Conservation (phyloP, 352 stramenopile species). For the Pythium dissotocum region DNA sequence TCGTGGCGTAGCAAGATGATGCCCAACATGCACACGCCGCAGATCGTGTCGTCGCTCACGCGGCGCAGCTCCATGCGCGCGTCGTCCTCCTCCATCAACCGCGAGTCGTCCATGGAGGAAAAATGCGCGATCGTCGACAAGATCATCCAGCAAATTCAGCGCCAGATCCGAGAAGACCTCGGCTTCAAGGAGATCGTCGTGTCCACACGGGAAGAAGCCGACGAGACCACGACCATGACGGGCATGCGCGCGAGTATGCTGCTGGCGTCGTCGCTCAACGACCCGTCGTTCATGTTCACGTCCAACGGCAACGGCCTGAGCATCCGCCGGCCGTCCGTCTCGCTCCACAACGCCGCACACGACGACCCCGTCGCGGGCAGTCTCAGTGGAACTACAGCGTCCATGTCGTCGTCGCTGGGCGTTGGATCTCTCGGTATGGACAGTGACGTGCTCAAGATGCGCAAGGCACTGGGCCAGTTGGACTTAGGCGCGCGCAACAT, state of each 20-base stretch:
- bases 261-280: conserved; percentile 21
- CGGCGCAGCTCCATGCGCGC: conserved; percentile 37
- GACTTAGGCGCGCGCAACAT: conserved; percentile 2
- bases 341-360: not conserved
- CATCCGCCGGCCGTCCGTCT: not conserved
- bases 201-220: conserved; percentile 44
- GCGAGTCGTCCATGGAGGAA: conserved; percentile 57
- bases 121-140: conserved; percentile 61
- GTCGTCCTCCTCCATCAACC: conserved; percentile 25
- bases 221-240: conserved; percentile 36
- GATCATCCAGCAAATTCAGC: conserved; percentile 66
- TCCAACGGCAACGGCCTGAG: not conserved
- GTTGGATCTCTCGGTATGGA: not conserved
- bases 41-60: conserved; percentile 38
- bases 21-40: conserved; percentile 38
- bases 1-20: conserved; percentile 35
- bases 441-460: conserved; percentile 22
- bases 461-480: conserved; percentile 11
- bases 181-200: conserved; percentile 70
- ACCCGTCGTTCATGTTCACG: conserved; percentile 21
- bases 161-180: conserved; percentile 56
- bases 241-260: conserved; percentile 27
- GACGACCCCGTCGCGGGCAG: not conserved
- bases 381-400: not conserved
- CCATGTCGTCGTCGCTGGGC: not conserved